Conservation (phyloP, 1,284 basidiomycete genomes). For the Jaminaea rosea region DNA sequence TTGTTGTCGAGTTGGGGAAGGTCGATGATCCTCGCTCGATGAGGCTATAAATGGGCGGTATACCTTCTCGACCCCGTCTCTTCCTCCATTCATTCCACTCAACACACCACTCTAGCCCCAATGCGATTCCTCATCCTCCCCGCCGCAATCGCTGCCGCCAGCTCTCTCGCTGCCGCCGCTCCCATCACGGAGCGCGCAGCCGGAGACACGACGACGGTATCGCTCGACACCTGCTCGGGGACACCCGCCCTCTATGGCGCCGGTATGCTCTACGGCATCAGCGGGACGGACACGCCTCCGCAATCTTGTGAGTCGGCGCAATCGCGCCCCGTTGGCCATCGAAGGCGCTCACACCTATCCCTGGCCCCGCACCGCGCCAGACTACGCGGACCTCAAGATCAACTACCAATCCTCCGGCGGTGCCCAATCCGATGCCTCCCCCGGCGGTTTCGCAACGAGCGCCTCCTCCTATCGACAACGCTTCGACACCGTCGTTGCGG, state of each 20-base stretch:
- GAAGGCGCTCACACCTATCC: too few relatives aligned
- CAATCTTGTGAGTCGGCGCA: conserved; percentile 11
- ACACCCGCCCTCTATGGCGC: conserved; percentile 8
- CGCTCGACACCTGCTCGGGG: conserved; percentile 7
- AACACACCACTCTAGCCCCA: background rate
- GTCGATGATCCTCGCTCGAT: background rate
- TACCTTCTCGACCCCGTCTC: background rate
- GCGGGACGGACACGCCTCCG: conserved; percentile 7
- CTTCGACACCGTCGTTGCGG: conserved; percentile 5
- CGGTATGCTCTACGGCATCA: conserved; percentile 12
- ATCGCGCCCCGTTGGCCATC: too few relatives aligned
- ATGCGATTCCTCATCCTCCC: background rate
- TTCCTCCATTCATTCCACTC: background rate
- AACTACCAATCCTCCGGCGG: conserved; percentile 12
- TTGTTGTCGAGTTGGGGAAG: background rate
- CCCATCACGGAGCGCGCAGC: conserved; percentile 6
- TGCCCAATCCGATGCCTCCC: conserved; percentile 10
- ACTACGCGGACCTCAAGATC: conserved; percentile 5
- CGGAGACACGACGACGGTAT: conserved; percentile 10
- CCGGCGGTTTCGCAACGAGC: conserved; percentile 8
- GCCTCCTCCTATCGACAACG: conserved; percentile 4
- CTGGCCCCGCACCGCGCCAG: too few relatives aligned
- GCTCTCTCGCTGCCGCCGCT: background rate
- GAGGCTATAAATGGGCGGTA: background rate
- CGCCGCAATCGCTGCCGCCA: background rate